A percentile compares a stretch with the other conserved stretches of the same genome.
phyloP scores from a whole-genome alignment of 306 rosid genomes.

The Crataegus laevigata region DNA sequence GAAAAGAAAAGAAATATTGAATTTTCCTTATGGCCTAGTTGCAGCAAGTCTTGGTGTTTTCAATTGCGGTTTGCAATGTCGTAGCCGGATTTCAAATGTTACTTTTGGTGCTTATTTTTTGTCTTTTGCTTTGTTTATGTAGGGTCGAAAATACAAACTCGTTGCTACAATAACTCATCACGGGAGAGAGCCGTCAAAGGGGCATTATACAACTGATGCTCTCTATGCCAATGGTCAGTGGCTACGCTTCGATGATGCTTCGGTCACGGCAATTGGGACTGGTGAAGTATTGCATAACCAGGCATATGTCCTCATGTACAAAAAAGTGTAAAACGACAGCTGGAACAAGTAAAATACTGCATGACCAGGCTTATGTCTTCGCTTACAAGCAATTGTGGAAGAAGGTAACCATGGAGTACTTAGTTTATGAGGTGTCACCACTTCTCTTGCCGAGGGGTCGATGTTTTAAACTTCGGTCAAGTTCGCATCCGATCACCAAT shows the following conservation, averaged over 20 bases:
- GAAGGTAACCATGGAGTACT: background rate
- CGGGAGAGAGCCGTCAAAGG: conserved; percentile 89
- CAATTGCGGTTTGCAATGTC: background rate
- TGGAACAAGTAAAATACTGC: conserved; percentile 49
- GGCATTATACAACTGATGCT: conserved; percentile 94
- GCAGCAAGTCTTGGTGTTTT: background rate
- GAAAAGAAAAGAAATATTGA: background rate
- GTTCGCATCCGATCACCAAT: background rate
- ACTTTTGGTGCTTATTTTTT: background rate
- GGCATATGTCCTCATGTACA: conserved; percentile 88
- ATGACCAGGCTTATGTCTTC: conserved; percentile 68
- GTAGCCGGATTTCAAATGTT: background rate
- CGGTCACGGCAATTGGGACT: conserved; percentile 59
- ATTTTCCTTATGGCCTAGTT: background rate
- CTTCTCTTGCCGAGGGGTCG: background rate
- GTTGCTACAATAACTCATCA: conserved; percentile 95
- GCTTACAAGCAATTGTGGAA: conserved; percentile 58
- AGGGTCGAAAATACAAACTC: conserved; percentile 89
- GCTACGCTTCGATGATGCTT: conserved; percentile 83
- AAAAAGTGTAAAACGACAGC: conserved; percentile 46
- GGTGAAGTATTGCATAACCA: conserved; percentile 72
- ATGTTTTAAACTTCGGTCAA: background rate
- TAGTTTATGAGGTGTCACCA: background rate
- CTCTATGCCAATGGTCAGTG: conserved; percentile 52
- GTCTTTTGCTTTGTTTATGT: background rate